Base-by-base conservation (phyloP, 768 basidiomycete genomes). In the Lactarius pseudohatsudake region DNA sequence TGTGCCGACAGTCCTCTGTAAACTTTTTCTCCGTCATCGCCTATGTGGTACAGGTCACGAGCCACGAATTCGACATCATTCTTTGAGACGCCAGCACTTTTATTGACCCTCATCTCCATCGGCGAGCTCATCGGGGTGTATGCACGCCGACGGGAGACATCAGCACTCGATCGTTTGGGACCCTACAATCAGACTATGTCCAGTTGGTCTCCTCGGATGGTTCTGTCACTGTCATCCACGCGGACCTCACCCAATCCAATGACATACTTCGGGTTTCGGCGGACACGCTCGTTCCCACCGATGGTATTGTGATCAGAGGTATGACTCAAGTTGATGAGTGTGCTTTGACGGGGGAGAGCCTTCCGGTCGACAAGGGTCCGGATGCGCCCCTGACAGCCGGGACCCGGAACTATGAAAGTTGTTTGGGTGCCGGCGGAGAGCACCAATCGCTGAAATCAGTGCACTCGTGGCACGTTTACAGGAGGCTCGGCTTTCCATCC, bases 1-100 rank as follows among this genome's bases (percentile, higher is more conserved):
- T 72, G 58, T 32, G 72, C 77, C 60, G 78, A 76, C 2, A 74
- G 74, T 13, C 80, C 78, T 4, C 74, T 82, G 62, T 76, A 78
- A 81, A 79, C 64, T 64, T 77, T 58, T 81, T 79, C 68, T 81
- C 81, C 15, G 62, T 79, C 22, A 74, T 80, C 41, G 74, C 78
- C 3, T 81, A 76, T 69, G 78, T 72, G 65, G 63, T 73, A 61
- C 76, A 75, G 58, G 67, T 70, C 10, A 77, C 75, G 1, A 72
- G 71, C 18, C 74, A 75, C 10, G 74, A 76, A 57, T 67, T 74
- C 8, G 69, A 72, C 11, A 0, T 72, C 75, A 38, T 81, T 80
- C 73, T 81, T 81, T 70, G 81, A 81, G 73, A 81, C 81, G 5
- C 77, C 75, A 50, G 72, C 80, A 3, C 75, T 81, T 30, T 76